Base-by-base conservation (phyloP, 257 asterid genomes). In the Verbascum thapsus region DNA sequence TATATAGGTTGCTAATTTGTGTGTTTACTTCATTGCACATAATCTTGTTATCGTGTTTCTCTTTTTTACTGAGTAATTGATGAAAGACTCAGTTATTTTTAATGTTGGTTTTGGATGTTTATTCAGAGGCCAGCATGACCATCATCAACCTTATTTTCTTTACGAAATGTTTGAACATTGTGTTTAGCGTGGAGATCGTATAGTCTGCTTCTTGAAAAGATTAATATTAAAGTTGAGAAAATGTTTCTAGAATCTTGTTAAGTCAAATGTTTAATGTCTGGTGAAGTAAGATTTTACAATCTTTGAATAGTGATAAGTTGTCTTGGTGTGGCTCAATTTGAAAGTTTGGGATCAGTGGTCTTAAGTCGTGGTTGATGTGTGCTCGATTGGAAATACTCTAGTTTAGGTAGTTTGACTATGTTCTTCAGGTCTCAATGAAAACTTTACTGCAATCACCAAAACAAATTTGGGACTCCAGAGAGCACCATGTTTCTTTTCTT, bases 1-100 rank as follows among this genome's bases (percentile, higher is more conserved):
- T 53, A 11, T 19, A 3, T 62, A 10, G 43, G 70, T 23, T 61
- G 18, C 62, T 30, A 8, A 30, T 45, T 35, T 40, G 55, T 34
- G 6, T n/a, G 38, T 18, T 19, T 39, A 63, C 41, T 15, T 19
- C 50, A 42, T 12, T 41, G 8, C 39, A 7, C 4, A 15, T 18
- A 16, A 32, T 55, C 35, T 23, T 1, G 44, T 61, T 15, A n/a
- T 53, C 17, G 34, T 53, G 45, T 26, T 40, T 64, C 53, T 13
- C 53, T 23, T 18, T 51, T 12, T 59, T 22, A n/a, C 10, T 45
- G 40, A 4, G 67, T 16, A 20, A n/a, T 20, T 61, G 41, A 10
- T 52, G 19, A 23, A 51, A 22, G 19, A 26, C 40, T 52, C 40
- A 23, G 40, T 26, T 52, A 52, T 26, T 7, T 26, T 30, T 18